Evolutionary conservation across 106 monocot species (phyloP), one percentile per base, ranked within the genome.

Genomic region (Dendrobium nobile): DNA sequence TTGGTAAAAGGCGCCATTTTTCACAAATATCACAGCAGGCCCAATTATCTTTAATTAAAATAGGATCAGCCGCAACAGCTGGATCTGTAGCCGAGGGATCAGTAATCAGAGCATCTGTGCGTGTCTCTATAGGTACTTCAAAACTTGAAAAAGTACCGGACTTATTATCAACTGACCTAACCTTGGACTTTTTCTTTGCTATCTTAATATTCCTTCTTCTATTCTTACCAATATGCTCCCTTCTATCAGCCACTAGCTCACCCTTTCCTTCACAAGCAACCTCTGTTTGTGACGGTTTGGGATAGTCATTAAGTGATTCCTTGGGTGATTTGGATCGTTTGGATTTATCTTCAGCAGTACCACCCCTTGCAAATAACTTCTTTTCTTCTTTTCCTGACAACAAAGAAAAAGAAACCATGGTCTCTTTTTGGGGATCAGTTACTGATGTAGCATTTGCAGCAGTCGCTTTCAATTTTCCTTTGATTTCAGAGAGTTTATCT

Each of bases 1-100:
- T 65, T 65, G 64, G 64, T 65, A 65, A 65, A 65, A 65, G 64
- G 64, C 64, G 64, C 64, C 64, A 65, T 26, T 65, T 65, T 65
- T 65, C n/a, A 65, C 64, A 65, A 24, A 22, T 24, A 65, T 65
- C 64, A 65, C 64, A 65, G 64, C 64, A 65, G 64, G 64, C 64
- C 64, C 64, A 65, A 26, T 65, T 65, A 26, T 65, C 26, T 5
- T 61, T n/a, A 22, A 61, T 61, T 61, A 22, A 0, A 51, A 51
- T 13, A 51, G 51, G n/a, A 24, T 0, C n/a, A 61, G 61, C 7
- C n/a, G 61, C 61, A 61, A 22, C n/a, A 61, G 61, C 61, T 22
- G 22, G n/a, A 61, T 61, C 61, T n/a, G 61, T n/a, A 19, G 55
- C 13, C 19, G 16, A 19, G 13, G 9, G 55, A 56, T 56, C 19